These are phyloP conservation scores for Arthrobotrys musiformis DNA, from an alignment of 2,329 filamentous ascomycete genomes.

Conservation along the genomic window DNA sequence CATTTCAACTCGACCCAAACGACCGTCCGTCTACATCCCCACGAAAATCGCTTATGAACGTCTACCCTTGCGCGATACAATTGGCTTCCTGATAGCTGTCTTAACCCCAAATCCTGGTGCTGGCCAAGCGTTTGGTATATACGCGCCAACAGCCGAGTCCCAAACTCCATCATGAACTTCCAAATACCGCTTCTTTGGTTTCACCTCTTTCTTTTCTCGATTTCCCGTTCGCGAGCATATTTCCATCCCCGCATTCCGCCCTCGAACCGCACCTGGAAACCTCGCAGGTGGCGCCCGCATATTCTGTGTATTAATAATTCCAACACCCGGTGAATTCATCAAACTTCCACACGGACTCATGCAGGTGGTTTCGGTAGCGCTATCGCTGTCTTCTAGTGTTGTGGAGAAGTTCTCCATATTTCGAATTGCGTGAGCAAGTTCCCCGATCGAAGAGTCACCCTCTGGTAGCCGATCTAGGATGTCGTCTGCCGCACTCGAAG, in stretches of 20 bases:
- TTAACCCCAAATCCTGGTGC: constrained; percentile 12
- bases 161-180: constrained; percentile 44
- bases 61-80: neutral
- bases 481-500: constrained; percentile 12
- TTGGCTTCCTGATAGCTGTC: constrained; percentile 22
- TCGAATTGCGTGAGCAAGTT: constrained; percentile 25
- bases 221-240: neutral
- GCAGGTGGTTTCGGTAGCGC: constrained; percentile 18
- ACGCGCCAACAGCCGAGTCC: constrained; percentile 20
- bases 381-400: constrained; percentile 1
- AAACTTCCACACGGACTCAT: constrained; percentile 33
- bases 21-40: neutral
- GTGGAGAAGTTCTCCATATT: constrained; percentile 29
- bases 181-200: constrained; percentile 27
- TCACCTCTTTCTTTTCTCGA: constrained; percentile 4
- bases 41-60: neutral
- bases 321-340: neutral
- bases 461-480: constrained; percentile 34
- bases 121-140: constrained; percentile 48
- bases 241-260: neutral
- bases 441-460: constrained; percentile 8
- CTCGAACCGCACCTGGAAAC: neutral
- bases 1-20: neutral
- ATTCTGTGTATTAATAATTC: neutral
- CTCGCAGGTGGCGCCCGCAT: neutral